These are phyloP conservation scores for Hypoxylon sp. DNA, from an alignment of 2,329 filamentous ascomycete genomes.

Conservation along the genomic window DNA sequence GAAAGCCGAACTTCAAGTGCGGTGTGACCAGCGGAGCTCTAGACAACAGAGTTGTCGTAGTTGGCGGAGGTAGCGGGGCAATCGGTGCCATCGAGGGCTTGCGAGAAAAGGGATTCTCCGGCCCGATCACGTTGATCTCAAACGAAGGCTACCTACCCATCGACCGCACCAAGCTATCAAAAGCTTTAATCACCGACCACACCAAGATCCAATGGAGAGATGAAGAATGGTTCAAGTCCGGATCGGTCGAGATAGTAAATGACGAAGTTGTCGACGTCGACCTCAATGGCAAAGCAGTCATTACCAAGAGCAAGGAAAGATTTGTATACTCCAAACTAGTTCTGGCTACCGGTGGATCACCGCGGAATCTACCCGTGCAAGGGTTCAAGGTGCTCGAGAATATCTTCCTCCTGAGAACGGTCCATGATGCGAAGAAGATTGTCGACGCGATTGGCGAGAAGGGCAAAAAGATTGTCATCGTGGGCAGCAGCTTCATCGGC, in stretches of 20 bases:
- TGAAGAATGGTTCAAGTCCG: constrained; percentile 78
- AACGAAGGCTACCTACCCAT: constrained; percentile 88
- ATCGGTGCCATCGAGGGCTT: constrained; percentile 86
- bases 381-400: constrained; percentile 90
- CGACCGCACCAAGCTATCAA: constrained; percentile 95
- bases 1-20: constrained; percentile 80
- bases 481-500: constrained; percentile 96
- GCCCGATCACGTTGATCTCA: constrained; percentile 83
- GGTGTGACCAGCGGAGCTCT: constrained; percentile 60
- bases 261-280: constrained; percentile 80
- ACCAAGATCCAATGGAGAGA: constrained; percentile 83
- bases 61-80: constrained; percentile 88
- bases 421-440: constrained; percentile 84
- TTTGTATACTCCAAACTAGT: constrained; percentile 88
- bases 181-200: constrained; percentile 85
- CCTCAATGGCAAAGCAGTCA: constrained; percentile 77
- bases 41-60: constrained; percentile 79
- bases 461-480: constrained; percentile 90
- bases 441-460: constrained; percentile 82
- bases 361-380: constrained; percentile 79
- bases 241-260: constrained; percentile 67
- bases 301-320: constrained; percentile 79
- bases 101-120: constrained; percentile 82
- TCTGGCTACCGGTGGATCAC: constrained; percentile 86
- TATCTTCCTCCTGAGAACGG: constrained; percentile 83